A percentile compares a stretch with the other conserved stretches of the same genome.
Evolutionary conservation across 352 stramenopile species (phyloP).

Genomic region (Pythium dissotocum): DNA sequence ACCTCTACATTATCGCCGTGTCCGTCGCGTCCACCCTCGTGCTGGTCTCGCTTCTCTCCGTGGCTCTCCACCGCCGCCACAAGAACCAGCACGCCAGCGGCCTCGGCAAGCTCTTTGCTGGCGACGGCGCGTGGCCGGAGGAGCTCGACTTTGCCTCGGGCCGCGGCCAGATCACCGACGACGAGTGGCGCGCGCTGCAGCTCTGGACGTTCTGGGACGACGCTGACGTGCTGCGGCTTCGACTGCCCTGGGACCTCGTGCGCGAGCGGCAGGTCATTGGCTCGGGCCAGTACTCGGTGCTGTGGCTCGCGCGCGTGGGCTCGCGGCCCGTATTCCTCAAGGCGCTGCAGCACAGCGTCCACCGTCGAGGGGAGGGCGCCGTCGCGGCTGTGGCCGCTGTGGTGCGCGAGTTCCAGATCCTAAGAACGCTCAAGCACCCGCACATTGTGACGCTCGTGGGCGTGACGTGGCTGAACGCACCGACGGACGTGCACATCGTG

Average conservation of each 20-base stretch:
- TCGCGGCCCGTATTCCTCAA: slow-evolving; percentile 27
- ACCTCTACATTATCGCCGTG: slow-evolving; percentile 20
- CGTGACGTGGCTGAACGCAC: slow-evolving; percentile 29
- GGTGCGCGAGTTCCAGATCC: slow-evolving; percentile 28
- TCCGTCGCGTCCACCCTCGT: slow-evolving; percentile 19
- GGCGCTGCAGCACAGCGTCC: slow-evolving; percentile 17
- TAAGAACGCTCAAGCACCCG: slow-evolving; percentile 13
- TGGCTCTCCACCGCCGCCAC: slow-evolving; percentile 4
- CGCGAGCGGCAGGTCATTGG: slow-evolving; percentile 28
- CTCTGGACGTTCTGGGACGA: slow-evolving; percentile 31
- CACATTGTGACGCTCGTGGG: slow-evolving; percentile 22
- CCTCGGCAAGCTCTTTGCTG: not conserved
- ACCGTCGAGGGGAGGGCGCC: slow-evolving; percentile 10
- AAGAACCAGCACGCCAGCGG: not conserved
- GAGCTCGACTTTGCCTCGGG: slow-evolving; percentile 10
- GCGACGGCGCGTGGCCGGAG: slow-evolving; percentile 13
- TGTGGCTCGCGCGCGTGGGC: slow-evolving; percentile 28
- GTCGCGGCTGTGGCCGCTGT: slow-evolving; percentile 19
- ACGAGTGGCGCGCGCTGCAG: slow-evolving; percentile 25
- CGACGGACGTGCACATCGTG: slow-evolving; percentile 29
- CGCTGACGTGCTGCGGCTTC: slow-evolving; percentile 15
- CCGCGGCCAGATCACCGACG: slow-evolving; percentile 19
- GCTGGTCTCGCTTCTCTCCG: slow-evolving; percentile 14
- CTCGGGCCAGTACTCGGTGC: slow-evolving; percentile 27
- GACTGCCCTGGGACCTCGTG: slow-evolving; percentile 28